Base-by-base conservation (phyloP, 208 protist genomes). In the Acanthamoeba triangularis region DNA sequence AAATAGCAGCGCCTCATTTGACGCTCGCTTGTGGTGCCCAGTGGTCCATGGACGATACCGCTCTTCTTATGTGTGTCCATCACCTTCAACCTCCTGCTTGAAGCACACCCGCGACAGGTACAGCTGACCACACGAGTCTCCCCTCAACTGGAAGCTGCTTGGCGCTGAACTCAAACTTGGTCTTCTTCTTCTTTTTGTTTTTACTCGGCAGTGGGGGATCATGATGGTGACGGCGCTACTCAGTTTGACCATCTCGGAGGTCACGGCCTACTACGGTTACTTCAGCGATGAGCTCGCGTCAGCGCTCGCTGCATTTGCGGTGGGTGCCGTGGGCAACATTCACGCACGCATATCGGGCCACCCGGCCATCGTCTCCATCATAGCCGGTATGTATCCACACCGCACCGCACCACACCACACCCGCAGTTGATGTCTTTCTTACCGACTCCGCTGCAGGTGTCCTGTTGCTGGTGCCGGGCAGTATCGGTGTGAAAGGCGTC, bases 301-400 rank as follows among this genome's bases (percentile, higher is more conserved):
- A 1, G 87, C 65, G 30, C 14, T 93, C 11, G 56, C 87, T 20
- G 87, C 87, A 69, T 93, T 93, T 74, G 87, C 61, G 18, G 87
- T 93, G 59, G 87, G 87, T 28, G 33, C 65, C 18, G 25, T 93
- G 25, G 87, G 87, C 30, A 93, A 93, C 87, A 69, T 93, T 20
- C 87, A 93, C 47, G 56, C 87, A 18, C 56, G 56, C 11, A 49
- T 93, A 30, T 93, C 87, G 5, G 87, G 87, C 4, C 87, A 93
- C 35, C 87, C 87, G 16, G 87, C 87, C 65, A 93, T 93, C 59
- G 65, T 93, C 2, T 76, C 87, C 25, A 93, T 93, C 87, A 93
- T 90, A 8, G 28, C 84, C 14, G 84, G 84, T 90, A 59, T 28
- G 20, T 90, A 2, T 23, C 28, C 56, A 28, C 20, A 8, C 20